phyloP scores from a whole-genome alignment of 768 basidiomycete genomes.

The Boletus sp. region DNA sequence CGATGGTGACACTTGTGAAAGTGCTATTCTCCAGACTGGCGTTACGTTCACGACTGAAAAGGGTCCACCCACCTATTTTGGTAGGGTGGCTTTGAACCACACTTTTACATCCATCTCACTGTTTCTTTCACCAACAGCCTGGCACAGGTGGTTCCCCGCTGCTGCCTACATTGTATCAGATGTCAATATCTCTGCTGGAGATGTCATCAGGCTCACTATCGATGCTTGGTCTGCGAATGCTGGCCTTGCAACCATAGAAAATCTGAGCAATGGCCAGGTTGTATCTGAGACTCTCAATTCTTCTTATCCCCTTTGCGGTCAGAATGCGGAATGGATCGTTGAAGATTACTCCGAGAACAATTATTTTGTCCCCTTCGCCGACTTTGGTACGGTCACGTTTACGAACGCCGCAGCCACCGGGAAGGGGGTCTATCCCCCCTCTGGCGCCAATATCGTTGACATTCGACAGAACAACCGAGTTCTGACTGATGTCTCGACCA shows the following conservation, averaged over 20 bases:
- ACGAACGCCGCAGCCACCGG: not conserved
- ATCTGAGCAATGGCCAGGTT: not conserved
- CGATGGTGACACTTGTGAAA: not conserved
- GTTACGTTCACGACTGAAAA: not conserved
- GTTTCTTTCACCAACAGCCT: not conserved
- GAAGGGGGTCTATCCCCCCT: not conserved
- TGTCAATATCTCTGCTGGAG: conserved; percentile 1
- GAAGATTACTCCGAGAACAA: not conserved
- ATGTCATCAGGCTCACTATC: conserved; percentile 1
- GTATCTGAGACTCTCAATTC: not conserved
- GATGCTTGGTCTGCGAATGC: too few species aligned
- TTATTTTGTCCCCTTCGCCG: not conserved
- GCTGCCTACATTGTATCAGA: conserved; percentile 4
- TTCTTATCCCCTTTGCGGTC: not conserved
- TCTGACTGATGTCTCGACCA: not conserved
- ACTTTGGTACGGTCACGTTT: conserved; percentile 8
- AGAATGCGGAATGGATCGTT: conserved; percentile 10
- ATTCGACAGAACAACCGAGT: not conserved
- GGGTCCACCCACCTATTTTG: not conserved
- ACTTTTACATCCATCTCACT: not conserved
- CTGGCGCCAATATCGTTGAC: not conserved
- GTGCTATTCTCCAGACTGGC: conserved; percentile 2
- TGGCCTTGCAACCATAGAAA: not conserved
- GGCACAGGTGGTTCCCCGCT: too few species aligned
- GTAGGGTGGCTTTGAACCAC: not conserved